Evolutionary conservation across 163 green algal species (phyloP), one percentile per base, ranked within the genome.

Genomic region (Chlamydomonas reinhardtii): DNA sequence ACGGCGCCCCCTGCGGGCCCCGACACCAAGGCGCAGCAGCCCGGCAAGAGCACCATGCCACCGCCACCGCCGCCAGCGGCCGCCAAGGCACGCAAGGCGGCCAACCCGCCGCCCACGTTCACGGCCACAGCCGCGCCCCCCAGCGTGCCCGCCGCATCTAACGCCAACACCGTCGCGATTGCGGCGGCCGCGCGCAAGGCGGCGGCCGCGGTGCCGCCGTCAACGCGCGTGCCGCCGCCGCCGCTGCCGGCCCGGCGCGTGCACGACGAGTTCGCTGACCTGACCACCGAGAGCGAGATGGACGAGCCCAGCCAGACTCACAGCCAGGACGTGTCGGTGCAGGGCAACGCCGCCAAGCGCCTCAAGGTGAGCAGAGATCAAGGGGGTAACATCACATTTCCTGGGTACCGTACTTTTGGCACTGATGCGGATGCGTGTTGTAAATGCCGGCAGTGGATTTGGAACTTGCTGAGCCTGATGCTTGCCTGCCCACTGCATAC

Each of bases 241-340:
- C 39, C n/a, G 17, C 16, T 37, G 79, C 77, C 59, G 22, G 59
- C 24, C 24, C 62, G 79, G 24, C 79, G 68, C 2, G 59, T 65
- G 20, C 31, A 72, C 52, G 52, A 77, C 25, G 79, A 85, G 54
- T 85, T 77, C 24, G 66, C 68, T 6, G 66, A 85, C 79, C 32
- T 85, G 4, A 61, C 48, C 31, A 72, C 68, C 22, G 68, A 77
- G 39, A 85, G 79, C 32, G 79, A 77, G 52, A 77, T 85, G 79
- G 48, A 77, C 34, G 43, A 77, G 14, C 68, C 52, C 9, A 77
- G 25, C 39, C 78, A 70, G 8, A 85, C 37, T 39, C 79, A 77
- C 52, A 85, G 79, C 69, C 79, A 85, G 54, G 79, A 77, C 68
- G 68, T 77, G 6, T 78, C 79, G 0, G 79, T 85, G 27, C 71